A percentile compares a stretch with the other conserved stretches of the same genome.
Evolutionary conservation across 106 monocot genomes (phyloP).

Genomic region (Ottelia alismoides): DNA sequence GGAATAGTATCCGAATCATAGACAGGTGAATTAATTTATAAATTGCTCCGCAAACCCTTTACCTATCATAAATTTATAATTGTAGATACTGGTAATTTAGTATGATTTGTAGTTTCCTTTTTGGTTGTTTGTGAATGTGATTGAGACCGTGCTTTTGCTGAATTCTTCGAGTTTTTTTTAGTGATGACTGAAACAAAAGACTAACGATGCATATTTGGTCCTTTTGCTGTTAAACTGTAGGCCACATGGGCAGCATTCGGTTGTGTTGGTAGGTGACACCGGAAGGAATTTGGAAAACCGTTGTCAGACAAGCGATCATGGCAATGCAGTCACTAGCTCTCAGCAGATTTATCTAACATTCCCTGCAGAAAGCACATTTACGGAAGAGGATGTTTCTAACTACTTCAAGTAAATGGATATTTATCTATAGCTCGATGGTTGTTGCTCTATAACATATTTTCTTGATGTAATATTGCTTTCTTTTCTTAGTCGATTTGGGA

Average conservation of each 20-base stretch:
- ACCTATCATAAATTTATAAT: too few relatives aligned
- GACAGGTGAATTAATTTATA: too few relatives aligned
- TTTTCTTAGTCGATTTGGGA: conserved; percentile 50
- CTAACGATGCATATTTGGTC: background rate
- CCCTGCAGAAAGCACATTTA: conserved; percentile 68
- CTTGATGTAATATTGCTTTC: too few relatives aligned
- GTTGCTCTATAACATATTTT: background rate
- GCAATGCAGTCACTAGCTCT: conserved; percentile 14
- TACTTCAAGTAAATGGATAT: conserved; percentile 52
- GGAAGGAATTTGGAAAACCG: conserved; percentile 32
- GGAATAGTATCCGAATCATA: conserved; percentile 51
- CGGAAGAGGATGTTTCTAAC: conserved; percentile 55
- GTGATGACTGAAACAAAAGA: background rate
- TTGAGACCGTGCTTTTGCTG: too few relatives aligned
- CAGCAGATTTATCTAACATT: conserved; percentile 92
- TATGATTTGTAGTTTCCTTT: background rate
- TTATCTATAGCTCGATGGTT: background rate
- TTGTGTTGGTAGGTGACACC: conserved; percentile 41
- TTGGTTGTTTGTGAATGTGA: too few relatives aligned
- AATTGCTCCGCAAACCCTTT: too few relatives aligned
- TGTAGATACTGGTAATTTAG: too few relatives aligned
- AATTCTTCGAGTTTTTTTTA: background rate
- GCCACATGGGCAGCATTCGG: conserved; percentile 67
- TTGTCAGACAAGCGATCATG: conserved; percentile 16
- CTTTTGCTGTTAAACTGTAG: conserved; percentile 12